These are phyloP conservation scores for Cylindrotheca fusiformis DNA, from an alignment of 108 stramenopile genomes.

Conservation along the genomic window DNA sequence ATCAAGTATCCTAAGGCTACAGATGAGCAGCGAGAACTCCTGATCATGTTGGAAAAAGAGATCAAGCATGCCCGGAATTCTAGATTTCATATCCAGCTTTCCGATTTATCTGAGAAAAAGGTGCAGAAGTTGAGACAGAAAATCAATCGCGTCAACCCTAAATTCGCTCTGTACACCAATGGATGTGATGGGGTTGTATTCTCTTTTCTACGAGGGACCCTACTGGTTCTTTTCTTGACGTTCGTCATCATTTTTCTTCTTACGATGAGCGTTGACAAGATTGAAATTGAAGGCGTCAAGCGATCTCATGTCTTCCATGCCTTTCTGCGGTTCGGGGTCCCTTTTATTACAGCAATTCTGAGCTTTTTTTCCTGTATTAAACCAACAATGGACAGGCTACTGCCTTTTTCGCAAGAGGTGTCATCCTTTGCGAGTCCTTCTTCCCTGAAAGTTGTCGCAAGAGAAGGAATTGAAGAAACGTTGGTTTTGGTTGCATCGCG, in stretches of 20 bases:
- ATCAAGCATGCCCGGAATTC: background rate
- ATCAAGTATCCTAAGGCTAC: background rate
- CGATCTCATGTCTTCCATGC: background rate
- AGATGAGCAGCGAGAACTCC: background rate
- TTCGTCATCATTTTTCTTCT: background rate
- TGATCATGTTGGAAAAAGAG: background rate
- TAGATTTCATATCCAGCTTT: background rate
- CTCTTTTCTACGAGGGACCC: background rate
- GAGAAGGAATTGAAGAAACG: background rate
- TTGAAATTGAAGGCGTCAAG: background rate
- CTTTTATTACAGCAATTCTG: background rate
- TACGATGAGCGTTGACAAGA: background rate
- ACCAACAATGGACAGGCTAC: background rate
- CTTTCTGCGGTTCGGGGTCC: background rate
- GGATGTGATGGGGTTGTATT: background rate
- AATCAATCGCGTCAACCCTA: background rate
- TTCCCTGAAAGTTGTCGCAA: background rate
- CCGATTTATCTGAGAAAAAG: background rate
- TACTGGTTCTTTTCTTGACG: background rate
- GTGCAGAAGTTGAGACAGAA: background rate
- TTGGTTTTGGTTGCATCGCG: background rate
- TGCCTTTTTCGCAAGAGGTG: background rate
- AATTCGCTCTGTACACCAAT: background rate
- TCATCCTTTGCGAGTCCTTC: background rate
- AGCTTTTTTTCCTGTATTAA: background rate